Evolutionary conservation across 495 filamentous ascomycete species (phyloP).

Genomic region (Xylaria palmicola): DNA sequence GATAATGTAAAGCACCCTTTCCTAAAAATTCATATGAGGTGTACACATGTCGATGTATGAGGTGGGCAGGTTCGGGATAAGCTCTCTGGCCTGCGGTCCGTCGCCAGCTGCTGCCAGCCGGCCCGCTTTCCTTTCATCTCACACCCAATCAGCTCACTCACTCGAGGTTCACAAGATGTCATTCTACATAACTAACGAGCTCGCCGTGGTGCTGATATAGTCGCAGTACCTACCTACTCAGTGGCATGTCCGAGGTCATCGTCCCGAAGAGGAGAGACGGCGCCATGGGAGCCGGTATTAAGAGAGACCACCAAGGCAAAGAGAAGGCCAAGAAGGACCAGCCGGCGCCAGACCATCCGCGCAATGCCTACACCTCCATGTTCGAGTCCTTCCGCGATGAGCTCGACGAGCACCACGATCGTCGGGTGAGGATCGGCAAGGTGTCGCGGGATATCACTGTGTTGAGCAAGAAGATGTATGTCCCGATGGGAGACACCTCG

Average conservation of each 20-base stretch:
- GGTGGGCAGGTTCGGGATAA: no score
- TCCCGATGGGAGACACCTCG: not conserved
- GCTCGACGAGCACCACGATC: slow-evolving; percentile 91
- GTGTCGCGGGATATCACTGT: slow-evolving; percentile 87
- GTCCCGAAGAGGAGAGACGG: slow-evolving; percentile 26
- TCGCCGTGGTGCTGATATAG: not conserved
- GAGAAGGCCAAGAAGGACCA: slow-evolving; percentile 38
- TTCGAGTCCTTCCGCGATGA: slow-evolving; percentile 84
- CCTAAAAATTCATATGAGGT: no score
- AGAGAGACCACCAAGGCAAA: slow-evolving; percentile 62
- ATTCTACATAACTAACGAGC: not conserved
- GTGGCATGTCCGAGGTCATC: slow-evolving; percentile 29
- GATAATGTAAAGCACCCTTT: no score
- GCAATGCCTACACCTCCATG: slow-evolving; percentile 65
- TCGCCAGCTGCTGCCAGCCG: slow-evolving; percentile 4
- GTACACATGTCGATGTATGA: no score
- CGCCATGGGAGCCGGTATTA: slow-evolving; percentile 50
- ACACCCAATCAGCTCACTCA: not conserved
- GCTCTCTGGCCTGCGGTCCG: no score
- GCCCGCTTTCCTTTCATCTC: not conserved
- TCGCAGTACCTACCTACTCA: no score
- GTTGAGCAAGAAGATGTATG: slow-evolving; percentile 93
- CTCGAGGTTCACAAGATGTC: not conserved
- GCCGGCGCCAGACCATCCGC: slow-evolving; percentile 30
- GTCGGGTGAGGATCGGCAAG: slow-evolving; percentile 86